Evolutionary conservation across 2,329 filamentous ascomycete genomes (phyloP).

Genomic region (Huntiella decipiens): DNA sequence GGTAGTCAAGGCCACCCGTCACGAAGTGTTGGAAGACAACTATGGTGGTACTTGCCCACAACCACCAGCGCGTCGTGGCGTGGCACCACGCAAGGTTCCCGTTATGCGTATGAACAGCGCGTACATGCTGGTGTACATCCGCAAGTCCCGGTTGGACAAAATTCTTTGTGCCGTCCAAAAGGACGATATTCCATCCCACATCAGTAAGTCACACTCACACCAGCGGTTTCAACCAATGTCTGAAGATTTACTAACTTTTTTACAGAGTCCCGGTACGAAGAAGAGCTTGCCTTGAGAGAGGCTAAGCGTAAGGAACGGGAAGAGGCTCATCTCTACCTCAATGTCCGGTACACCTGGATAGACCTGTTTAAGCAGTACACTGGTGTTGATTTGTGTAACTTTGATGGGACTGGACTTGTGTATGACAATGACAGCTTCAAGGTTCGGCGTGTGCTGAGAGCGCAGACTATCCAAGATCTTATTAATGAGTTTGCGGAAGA

Average conservation of each 20-base stretch:
- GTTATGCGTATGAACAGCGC: slow-evolving; percentile 59
- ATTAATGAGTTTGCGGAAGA: slow-evolving; percentile 52
- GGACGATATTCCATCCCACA: slow-evolving; percentile 47
- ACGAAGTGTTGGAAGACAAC: slow-evolving; percentile 89
- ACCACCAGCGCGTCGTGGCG: slow-evolving; percentile 27
- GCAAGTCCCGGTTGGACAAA: slow-evolving; percentile 66
- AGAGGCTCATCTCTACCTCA: slow-evolving; percentile 85
- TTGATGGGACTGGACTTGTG: slow-evolving; percentile 20
- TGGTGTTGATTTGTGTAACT: slow-evolving; percentile 63
- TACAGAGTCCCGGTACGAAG: slow-evolving; percentile 52
- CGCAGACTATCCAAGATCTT: slow-evolving; percentile 61
- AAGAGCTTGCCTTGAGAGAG: slow-evolving; percentile 61
- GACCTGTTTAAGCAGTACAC: slow-evolving; percentile 64
- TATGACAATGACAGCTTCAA: slow-evolving; percentile 46
- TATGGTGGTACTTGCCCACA: slow-evolving; percentile 70
- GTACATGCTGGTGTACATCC: slow-evolving; percentile 97
- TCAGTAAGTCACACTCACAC: slow-evolving; percentile 3
- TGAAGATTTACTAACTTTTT: slow-evolving; percentile 10
- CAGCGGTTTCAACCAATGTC: not conserved
- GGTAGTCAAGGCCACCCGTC: slow-evolving; percentile 80
- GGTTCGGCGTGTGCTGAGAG: slow-evolving; percentile 52
- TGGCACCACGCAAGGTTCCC: slow-evolving; percentile 33
- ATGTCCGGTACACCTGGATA: slow-evolving; percentile 63
- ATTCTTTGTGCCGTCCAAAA: slow-evolving; percentile 60
- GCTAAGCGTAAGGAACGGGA: slow-evolving; percentile 72